These are phyloP conservation scores for Aureoboletus auriporus DNA, from an alignment of 768 basidiomycete genomes.

Conservation along the genomic window DNA sequence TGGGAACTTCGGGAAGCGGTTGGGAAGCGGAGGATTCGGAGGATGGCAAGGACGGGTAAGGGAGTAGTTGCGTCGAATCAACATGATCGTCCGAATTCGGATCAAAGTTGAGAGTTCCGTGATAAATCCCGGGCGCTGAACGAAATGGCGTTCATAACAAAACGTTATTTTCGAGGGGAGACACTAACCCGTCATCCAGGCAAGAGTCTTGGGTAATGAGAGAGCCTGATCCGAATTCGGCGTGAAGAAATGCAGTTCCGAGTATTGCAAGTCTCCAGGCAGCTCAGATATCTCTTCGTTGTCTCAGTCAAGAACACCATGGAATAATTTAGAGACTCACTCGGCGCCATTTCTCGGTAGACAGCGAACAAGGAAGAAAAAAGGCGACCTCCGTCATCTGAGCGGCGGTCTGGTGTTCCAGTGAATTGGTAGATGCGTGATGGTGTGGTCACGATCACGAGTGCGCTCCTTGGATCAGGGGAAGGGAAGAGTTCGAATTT, in stretches of 20 bases:
- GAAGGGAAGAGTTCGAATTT: conserved; percentile 75
- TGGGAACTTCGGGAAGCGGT: conserved; percentile 44
- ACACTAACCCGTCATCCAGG: conserved; percentile 85
- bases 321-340: conserved; percentile 42
- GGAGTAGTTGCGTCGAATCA: conserved; percentile 73
- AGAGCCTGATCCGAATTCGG: conserved; percentile 65
- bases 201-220: conserved; percentile 69
- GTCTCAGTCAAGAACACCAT: conserved; percentile 17
- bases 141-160: not conserved
- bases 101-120: conserved; percentile 72
- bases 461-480: conserved; percentile 52
- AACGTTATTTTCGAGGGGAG: not conserved
- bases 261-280: conserved; percentile 70
- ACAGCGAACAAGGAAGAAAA: conserved; percentile 71
- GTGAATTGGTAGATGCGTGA: conserved; percentile 89
- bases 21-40: conserved; percentile 19
- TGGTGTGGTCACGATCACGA: conserved; percentile 81
- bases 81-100: conserved; percentile 68
- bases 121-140: conserved; percentile 83
- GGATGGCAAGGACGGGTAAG: conserved; percentile 54
- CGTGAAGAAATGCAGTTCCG: conserved; percentile 79
- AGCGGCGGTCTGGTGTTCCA: conserved; percentile 59
- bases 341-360: conserved; percentile 76
- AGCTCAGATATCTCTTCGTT: conserved; percentile 82
- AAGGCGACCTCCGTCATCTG: conserved; percentile 72